Evolutionary conservation across 1,284 basidiomycete genomes (phyloP).

Genomic region (Cutaneotrichosporon sp.): DNA sequence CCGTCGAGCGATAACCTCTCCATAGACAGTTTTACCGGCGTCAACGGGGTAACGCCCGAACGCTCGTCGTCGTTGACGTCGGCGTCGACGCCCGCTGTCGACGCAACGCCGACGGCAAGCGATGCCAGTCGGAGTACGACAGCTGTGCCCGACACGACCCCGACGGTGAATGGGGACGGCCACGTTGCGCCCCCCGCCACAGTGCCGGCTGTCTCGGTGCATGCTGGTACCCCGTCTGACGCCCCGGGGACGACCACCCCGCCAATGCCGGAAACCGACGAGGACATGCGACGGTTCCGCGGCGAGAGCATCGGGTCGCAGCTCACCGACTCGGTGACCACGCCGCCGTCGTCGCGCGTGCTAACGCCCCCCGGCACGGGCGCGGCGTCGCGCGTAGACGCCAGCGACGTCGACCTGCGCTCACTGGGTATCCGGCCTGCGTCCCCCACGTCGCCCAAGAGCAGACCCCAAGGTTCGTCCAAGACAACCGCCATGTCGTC

Average conservation of each 20-base stretch:
- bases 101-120: neutral
- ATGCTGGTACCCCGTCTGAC: neutral
- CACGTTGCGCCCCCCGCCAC: too few relatives aligned
- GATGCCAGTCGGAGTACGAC: too few relatives aligned
- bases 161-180: neutral
- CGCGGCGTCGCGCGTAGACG: constrained; percentile 1
- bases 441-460: constrained; percentile 4
- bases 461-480: constrained; percentile 2
- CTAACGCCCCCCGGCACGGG: constrained; percentile 7
- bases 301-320: constrained; percentile 30
- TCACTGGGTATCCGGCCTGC: constrained; percentile 19
- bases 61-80: neutral
- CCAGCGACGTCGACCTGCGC: constrained; percentile 13
- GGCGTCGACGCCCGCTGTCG: neutral
- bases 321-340: constrained; percentile 17
- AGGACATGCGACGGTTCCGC: constrained; percentile 13
- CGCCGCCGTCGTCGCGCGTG: constrained; percentile 7
- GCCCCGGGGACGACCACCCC: neutral
- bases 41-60: neutral
- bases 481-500: neutral
- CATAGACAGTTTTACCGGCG: neutral
- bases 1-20: neutral
- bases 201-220: neutral
- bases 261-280: neutral
- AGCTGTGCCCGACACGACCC: constrained; percentile 3